Conservation (phyloP, 768 basidiomycete species). For the Saitozyma sp. region DNA sequence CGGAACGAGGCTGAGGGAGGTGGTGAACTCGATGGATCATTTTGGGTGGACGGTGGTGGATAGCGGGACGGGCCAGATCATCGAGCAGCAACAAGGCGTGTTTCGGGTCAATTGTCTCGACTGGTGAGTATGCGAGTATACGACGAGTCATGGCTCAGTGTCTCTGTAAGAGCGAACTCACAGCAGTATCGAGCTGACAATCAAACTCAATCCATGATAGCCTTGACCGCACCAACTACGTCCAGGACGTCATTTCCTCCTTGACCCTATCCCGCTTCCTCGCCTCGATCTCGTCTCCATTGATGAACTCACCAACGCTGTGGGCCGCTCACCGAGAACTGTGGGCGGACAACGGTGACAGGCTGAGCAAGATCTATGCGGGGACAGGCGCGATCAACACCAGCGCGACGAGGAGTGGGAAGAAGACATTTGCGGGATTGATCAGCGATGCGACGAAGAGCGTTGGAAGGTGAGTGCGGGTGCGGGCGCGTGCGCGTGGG, state of each 20-base stretch:
- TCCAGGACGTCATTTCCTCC: constrained; percentile 89
- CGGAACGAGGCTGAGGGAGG: constrained; percentile 52
- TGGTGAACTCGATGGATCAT: constrained; percentile 64
- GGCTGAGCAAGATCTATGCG: constrained; percentile 85
- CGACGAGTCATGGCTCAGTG: too few species aligned
- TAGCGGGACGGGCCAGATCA: constrained; percentile 31
- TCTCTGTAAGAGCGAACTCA: too few species aligned
- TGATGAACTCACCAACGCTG: constrained; percentile 58
- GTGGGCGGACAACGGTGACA: constrained; percentile 70
- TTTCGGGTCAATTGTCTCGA: constrained; percentile 59
- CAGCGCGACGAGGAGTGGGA: constrained; percentile 90
- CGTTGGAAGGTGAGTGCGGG: constrained; percentile 51
- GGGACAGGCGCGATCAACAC: constrained; percentile 81
- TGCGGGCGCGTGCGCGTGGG: too few species aligned
- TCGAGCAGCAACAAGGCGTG: constrained; percentile 86
- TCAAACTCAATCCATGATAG: constrained; percentile 54
- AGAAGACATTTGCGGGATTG: constrained; percentile 89
- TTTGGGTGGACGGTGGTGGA: constrained; percentile 70
- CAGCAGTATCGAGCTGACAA: not conserved
- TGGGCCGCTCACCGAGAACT: constrained; percentile 89
- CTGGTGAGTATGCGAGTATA: constrained; percentile 33
- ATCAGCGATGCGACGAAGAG: constrained; percentile 96
- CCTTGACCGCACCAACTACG: constrained; percentile 94
- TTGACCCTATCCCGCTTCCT: constrained; percentile 80
- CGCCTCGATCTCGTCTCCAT: constrained; percentile 69